A percentile compares a stretch with the other conserved stretches of the same genome.
Conservation (phyloP, 805 yeast genomes). For the Zygosaccharomyces bisporus region DNA sequence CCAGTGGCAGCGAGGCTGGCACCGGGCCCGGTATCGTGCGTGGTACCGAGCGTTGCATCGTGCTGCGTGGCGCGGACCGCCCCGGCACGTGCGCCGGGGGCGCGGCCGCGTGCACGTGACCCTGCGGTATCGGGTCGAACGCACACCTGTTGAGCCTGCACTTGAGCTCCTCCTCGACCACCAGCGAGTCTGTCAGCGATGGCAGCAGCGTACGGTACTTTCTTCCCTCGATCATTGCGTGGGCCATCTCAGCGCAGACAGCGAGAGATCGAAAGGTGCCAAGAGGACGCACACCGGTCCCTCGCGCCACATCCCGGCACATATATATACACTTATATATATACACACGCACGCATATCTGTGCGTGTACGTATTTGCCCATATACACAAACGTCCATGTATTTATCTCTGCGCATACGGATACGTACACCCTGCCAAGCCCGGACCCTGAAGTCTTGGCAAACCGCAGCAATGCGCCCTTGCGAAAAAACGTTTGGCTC, state of each 20-base stretch:
- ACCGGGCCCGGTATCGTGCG: no score
- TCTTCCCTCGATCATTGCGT: slow-evolving; percentile 7
- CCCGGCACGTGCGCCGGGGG: no score
- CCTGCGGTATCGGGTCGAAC: slow-evolving; percentile 7
- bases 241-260: not conserved
- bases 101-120: not conserved
- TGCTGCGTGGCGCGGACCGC: no score
- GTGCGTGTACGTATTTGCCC: no score
- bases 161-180: slow-evolving; percentile 24
- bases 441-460: slow-evolving; percentile 6
- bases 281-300: no score
- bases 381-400: no score
- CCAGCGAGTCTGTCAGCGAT: slow-evolving; percentile 13
- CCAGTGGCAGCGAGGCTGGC: not conserved
- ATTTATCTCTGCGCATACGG: no score
- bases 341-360: slow-evolving; percentile 1
- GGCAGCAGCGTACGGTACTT: slow-evolving; percentile 24
- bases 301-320: no score
- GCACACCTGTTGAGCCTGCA: slow-evolving; percentile 22
- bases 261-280: not conserved
- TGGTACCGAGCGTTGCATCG: no score
- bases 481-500: no score
- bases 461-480: not conserved
- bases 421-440: slow-evolving; percentile 2
- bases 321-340: not conserved